Percentiles rank a stretch among this genome's conserved stretches.
phyloP scores from a whole-genome alignment of 108 stramenopile genomes.

The Fistulifera pelliculosa region DNA sequence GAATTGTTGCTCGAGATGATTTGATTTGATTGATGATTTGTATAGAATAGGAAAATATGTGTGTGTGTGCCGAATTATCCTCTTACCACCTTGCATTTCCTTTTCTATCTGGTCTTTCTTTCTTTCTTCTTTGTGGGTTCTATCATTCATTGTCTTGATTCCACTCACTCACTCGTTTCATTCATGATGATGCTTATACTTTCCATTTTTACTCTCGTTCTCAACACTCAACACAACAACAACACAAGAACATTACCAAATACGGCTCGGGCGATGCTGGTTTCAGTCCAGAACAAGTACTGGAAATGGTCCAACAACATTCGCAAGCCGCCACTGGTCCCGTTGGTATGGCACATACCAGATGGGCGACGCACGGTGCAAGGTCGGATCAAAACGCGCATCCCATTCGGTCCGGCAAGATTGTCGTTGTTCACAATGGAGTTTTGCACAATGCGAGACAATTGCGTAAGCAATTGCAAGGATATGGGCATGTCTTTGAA shows the following conservation, averaged over 20 bases:
- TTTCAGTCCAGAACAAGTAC: conserved; percentile 54
- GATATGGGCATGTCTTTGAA: conserved; percentile 73
- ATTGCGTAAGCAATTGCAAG: conserved; percentile 74
- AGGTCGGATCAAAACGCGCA: conserved; percentile 98
- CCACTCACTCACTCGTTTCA: neutral
- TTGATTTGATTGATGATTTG: too few species aligned
- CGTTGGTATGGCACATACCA: conserved; percentile 96
- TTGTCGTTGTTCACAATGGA: conserved; percentile 99
- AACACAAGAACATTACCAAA: conserved; percentile 68
- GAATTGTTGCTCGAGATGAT: too few species aligned
- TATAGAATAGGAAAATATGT: too few species aligned
- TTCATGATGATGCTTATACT: neutral
- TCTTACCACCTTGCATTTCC: too few species aligned
- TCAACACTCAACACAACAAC: neutral
- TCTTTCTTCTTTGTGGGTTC: conserved; percentile 3
- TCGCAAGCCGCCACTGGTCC: conserved; percentile 43
- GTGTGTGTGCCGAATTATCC: too few species aligned
- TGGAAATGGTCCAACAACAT: conserved; percentile 73
- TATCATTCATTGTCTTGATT: neutral
- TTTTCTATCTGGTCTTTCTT: too few species aligned
- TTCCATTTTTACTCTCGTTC: neutral
- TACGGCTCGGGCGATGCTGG: conserved; percentile 87
- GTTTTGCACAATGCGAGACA: conserved; percentile 91
- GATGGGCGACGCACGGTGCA: conserved; percentile 99
- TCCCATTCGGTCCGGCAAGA: conserved; percentile 92